Evolutionary conservation across 106 monocot species (phyloP).

Genomic region (Dactylorhiza incarnata): DNA sequence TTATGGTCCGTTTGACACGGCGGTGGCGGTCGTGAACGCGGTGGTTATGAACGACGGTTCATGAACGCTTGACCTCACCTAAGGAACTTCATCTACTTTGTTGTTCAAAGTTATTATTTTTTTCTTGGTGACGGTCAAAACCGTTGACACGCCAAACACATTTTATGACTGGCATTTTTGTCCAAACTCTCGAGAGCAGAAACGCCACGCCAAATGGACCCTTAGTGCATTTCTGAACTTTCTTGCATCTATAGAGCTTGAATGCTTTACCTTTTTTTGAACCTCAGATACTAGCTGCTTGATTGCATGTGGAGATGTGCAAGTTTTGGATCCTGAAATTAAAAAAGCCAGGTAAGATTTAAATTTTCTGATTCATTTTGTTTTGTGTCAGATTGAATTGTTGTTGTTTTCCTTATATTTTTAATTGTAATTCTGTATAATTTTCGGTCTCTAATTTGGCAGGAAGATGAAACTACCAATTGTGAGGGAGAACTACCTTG

Average conservation of each 20-base stretch:
- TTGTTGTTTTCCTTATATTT: neutral
- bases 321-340: conserved; percentile 43
- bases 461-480: conserved; percentile 93
- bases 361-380: neutral
- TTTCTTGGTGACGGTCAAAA: no score
- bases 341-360: conserved; percentile 71
- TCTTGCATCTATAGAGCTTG: neutral
- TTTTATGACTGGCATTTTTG: no score
- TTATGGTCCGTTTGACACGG: neutral
- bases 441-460: conserved; percentile 4
- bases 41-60: no score
- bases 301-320: conserved; percentile 43
- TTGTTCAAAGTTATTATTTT: no score
- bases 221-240: no score
- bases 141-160: no score
- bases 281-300: conserved; percentile 71
- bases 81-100: no score
- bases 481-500: conserved; percentile 66
- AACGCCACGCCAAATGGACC: no score
- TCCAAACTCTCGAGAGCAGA: no score
- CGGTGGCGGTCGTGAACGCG: no score
- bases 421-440: conserved; percentile 1
- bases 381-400: neutral
- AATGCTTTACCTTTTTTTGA: conserved; percentile 2
- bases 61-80: no score